These are phyloP conservation scores for Colletotrichum trifolii DNA, from an alignment of 2,329 filamentous ascomycete genomes.

Conservation along the genomic window DNA sequence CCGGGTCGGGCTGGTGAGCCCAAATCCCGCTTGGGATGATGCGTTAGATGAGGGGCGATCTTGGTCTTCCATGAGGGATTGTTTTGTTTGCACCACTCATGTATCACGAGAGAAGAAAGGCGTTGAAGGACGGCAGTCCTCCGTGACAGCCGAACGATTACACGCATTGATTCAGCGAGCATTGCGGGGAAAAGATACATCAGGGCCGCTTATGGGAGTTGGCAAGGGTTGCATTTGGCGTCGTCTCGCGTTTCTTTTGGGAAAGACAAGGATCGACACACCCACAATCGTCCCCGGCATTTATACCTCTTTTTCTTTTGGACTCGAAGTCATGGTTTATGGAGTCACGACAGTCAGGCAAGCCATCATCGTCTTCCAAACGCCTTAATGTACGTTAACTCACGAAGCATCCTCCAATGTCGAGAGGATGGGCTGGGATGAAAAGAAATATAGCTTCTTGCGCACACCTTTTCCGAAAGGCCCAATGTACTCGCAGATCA, in stretches of 20 bases:
- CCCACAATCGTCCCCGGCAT: slow-evolving; percentile 38
- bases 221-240: slow-evolving; percentile 44
- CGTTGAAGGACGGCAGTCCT: slow-evolving; percentile 25
- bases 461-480: slow-evolving; percentile 42
- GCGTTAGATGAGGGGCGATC: slow-evolving; percentile 28
- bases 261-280: slow-evolving; percentile 35
- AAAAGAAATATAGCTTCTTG: slow-evolving; percentile 63
- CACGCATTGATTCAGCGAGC: slow-evolving; percentile 54
- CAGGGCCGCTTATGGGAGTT: slow-evolving; percentile 39
- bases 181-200: slow-evolving; percentile 45
- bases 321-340: slow-evolving; percentile 46
- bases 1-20: slow-evolving; percentile 39
- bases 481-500: slow-evolving; percentile 38
- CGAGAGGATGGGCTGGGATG: slow-evolving; percentile 46
- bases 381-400: slow-evolving; percentile 74
- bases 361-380: slow-evolving; percentile 78
- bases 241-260: slow-evolving; percentile 37
- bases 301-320: slow-evolving; percentile 36
- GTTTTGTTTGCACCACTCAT: slow-evolving; percentile 36
- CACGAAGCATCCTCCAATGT: slow-evolving; percentile 45
- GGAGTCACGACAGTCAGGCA: slow-evolving; percentile 65
- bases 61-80: slow-evolving; percentile 21
- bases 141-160: slow-evolving; percentile 25
- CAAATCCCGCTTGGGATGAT: neutral
- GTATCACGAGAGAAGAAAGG: slow-evolving; percentile 36